A percentile compares a stretch with the other conserved stretches of the same genome.
Evolutionary conservation across 768 basidiomycete genomes (phyloP).

Genomic region (Crassisporium funariophilum): DNA sequence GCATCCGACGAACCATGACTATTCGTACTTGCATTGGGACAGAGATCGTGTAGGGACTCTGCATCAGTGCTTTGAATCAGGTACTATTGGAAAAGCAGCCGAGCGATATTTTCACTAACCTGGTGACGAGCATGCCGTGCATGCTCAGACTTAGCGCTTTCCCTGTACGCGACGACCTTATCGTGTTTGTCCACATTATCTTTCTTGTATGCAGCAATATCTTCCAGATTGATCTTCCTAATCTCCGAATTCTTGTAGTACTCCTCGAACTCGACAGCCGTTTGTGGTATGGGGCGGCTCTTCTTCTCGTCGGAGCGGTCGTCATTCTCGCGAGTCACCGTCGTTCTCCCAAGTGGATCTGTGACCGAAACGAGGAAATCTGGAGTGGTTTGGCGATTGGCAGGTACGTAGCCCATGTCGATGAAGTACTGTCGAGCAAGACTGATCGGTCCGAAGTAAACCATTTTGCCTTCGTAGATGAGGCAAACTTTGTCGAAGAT

Average conservation of each 20-base stretch:
- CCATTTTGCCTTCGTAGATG: slow-evolving; percentile 73
- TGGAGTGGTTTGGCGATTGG: slow-evolving; percentile 63
- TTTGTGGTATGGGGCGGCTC: slow-evolving; percentile 37
- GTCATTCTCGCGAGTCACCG: slow-evolving; percentile 19
- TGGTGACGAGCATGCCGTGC: slow-evolving; percentile 41
- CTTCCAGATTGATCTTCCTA: slow-evolving; percentile 26
- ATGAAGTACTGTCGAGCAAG: slow-evolving; percentile 75
- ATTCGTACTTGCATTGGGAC: slow-evolving; percentile 45
- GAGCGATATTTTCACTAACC: slow-evolving; percentile 13
- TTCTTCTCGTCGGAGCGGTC: slow-evolving; percentile 2
- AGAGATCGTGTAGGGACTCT: slow-evolving; percentile 42
- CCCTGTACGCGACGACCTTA: slow-evolving; percentile 39
- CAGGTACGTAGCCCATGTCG: slow-evolving; percentile 62
- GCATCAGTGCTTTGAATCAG: neutral
- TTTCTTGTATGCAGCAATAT: slow-evolving; percentile 49
- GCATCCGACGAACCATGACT: slow-evolving; percentile 41
- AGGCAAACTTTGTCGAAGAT: slow-evolving; percentile 76
- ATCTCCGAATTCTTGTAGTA: slow-evolving; percentile 30
- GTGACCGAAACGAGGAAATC: slow-evolving; percentile 67
- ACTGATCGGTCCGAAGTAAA: slow-evolving; percentile 73
- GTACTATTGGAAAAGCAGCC: neutral
- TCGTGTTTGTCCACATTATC: slow-evolving; percentile 48
- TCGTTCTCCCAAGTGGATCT: slow-evolving; percentile 55
- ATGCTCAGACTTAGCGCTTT: slow-evolving; percentile 53
- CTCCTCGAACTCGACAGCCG: slow-evolving; percentile 51